A percentile compares a stretch with the other conserved stretches of the same genome.
Evolutionary conservation across 768 basidiomycete genomes (phyloP).

Genomic region (Roridomyces roridus): DNA sequence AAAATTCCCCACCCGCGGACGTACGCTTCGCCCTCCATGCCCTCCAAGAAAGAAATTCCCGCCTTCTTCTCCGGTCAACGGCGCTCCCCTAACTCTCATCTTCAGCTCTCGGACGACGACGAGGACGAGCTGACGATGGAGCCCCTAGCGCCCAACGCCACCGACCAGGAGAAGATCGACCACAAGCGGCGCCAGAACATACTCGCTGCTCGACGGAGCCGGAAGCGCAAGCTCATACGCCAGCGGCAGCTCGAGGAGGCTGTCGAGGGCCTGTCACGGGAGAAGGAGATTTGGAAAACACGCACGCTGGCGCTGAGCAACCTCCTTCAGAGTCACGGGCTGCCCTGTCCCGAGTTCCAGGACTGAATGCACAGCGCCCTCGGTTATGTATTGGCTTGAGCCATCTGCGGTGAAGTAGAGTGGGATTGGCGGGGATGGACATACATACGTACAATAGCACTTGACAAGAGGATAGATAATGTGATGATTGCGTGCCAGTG

Average conservation of each 20-base stretch:
- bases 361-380: slow-evolving; percentile 29
- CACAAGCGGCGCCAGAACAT: slow-evolving; percentile 75
- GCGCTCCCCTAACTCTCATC: slow-evolving; percentile 38
- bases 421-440: too few relatives aligned
- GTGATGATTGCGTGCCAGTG: too few relatives aligned
- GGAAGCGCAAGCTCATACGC: slow-evolving; percentile 71
- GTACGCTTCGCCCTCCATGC: slow-evolving; percentile 61
- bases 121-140: slow-evolving; percentile 43
- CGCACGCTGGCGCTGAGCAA: slow-evolving; percentile 46
- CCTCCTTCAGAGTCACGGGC: slow-evolving; percentile 52
- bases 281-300: slow-evolving; percentile 59
- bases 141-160: slow-evolving; percentile 32
- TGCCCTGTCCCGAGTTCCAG: slow-evolving; percentile 47
- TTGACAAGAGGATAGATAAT: too few relatives aligned
- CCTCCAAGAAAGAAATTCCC: slow-evolving; percentile 68
- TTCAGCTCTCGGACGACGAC: slow-evolving; percentile 46
- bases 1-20: slow-evolving; percentile 64
- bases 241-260: slow-evolving; percentile 59
- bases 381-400: too few relatives aligned
- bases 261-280: slow-evolving; percentile 49
- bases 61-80: slow-evolving; percentile 59
- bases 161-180: slow-evolving; percentile 65
- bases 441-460: too few relatives aligned
- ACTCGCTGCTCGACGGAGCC: slow-evolving; percentile 67
- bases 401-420: too few relatives aligned